Evolutionary conservation across 257 asterid species (phyloP).

Genomic region (Ajuga chamaepitys): DNA sequence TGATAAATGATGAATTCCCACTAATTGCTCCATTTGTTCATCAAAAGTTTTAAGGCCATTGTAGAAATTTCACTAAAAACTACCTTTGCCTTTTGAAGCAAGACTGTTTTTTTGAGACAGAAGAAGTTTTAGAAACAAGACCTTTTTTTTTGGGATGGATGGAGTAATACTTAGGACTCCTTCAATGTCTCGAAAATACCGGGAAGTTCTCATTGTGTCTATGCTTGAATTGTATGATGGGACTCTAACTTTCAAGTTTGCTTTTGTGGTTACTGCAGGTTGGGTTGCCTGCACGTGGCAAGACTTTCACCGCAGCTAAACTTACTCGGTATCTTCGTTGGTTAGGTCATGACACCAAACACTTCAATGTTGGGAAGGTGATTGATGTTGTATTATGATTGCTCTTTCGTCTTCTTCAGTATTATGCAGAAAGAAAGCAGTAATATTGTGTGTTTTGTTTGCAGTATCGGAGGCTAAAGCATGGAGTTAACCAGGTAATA

Average conservation of each 20-base stretch:
- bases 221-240: neutral
- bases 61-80: too few species aligned
- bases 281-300: constrained; percentile 98
- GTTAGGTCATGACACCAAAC: constrained; percentile 99
- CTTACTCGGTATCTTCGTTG: constrained; percentile 99
- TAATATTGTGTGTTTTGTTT: constrained; percentile 17
- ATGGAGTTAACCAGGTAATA: constrained; percentile 90
- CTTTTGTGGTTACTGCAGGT: constrained; percentile 47
- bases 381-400: neutral
- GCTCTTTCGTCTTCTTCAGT: constrained; percentile 13
- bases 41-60: too few species aligned
- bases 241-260: constrained; percentile 4
- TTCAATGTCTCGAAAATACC: neutral
- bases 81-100: too few species aligned
- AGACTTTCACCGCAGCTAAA: constrained; percentile 98
- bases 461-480: constrained; percentile 98
- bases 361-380: constrained; percentile 99
- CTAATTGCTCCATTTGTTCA: too few species aligned
- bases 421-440: constrained; percentile 7
- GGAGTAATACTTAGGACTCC: neutral
- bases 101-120: too few species aligned
- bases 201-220: neutral
- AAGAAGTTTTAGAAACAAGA: too few species aligned
- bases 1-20: too few species aligned
- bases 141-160: too few species aligned